These are phyloP conservation scores for barley (Hordeum vulgare) DNA, from an alignment of 176 grass and related monocot genomes.

Conservation along the genomic window MorexV3_pseudomolecules_assembly NC_058521.1:50921528-50922027, in stretches of 20 bases:
- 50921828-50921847: constrained; percentile 18
- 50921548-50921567: constrained; percentile 67
- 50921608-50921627: constrained; percentile 78
- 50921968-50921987: background rate
- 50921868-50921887: background rate
- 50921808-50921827: background rate
- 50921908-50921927: background rate
- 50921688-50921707: constrained; percentile 83
- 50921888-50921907: background rate
- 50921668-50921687: constrained; percentile 90
- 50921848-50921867: background rate
- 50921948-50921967: constrained; percentile 12
- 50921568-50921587: constrained; percentile 65
- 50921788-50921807: background rate
- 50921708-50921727: constrained; percentile 85
- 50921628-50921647: constrained; percentile 91
- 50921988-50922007: background rate
- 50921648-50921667: constrained; percentile 96
- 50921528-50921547: constrained; percentile 76
- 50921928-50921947: background rate
- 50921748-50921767: background rate
- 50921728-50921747: constrained; percentile 11
- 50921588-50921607: constrained; percentile 80
- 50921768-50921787: constrained; percentile 9
- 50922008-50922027: background rate